Evolutionary conservation across 2,329 filamentous ascomycete species (phyloP), one percentile per base, ranked within the genome.

Genomic region (Mycogone perniciosa): DNA sequence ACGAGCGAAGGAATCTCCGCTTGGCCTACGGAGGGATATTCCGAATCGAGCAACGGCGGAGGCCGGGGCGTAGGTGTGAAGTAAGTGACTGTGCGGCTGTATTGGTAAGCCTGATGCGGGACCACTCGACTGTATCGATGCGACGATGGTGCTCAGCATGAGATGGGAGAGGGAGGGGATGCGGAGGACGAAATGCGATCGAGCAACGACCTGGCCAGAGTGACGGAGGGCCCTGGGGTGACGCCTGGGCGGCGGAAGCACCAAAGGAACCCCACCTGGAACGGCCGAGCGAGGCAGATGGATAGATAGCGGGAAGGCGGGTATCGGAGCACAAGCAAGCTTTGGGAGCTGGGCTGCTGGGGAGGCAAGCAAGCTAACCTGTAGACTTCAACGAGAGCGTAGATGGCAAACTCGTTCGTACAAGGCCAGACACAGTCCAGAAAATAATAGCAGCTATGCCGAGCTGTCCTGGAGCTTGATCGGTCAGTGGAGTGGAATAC

Each of bases 281-380:
- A 61, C 59, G 58, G 62, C 60, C 56, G 62, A 62, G 56, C 57
- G 60, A 64, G 60, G 61, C 62, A 64, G 59, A 46, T 44, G 48
- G 39, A 46, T 40, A 42, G 47, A 20, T 20, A 38, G 53, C 52
- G 54, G 51, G 43, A 35, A 50, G 42, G 39, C 37, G 46, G 44
- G 43, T 43, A 46, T 48, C 44, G 45, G 47, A 48, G 51, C 51
- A 50, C 51, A 38, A 46, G 46, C 51, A 38, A 46, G 46, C 42
- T 49, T 45, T 48, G 42, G 46, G 51, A 40, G 20, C 31, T 40
- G 20, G 13, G 39, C 20, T 10, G 20, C 38, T 42, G 46, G 46
- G 20, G 31, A 43, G 11, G 35, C 41, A 38, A 20, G 20, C 29
- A 30, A 44, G 41, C 50, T 48, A 44, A 52, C 50, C 50, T 52